Evolutionary conservation across 2,329 filamentous ascomycete genomes (phyloP).

Genomic region (Lasiodiplodia sp.): DNA sequence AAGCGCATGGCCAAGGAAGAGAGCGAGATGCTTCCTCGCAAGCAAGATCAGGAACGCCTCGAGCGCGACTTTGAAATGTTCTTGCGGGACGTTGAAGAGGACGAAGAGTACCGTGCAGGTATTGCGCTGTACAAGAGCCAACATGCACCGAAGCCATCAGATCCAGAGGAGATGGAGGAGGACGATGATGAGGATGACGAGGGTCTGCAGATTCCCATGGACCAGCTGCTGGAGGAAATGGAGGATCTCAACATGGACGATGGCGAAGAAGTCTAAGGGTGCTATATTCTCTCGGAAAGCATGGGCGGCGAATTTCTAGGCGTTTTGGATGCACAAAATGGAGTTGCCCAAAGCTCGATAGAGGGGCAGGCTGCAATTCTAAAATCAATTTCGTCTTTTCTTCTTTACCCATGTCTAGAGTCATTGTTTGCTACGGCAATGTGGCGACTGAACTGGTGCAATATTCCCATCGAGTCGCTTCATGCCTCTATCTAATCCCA

Average conservation of each 20-base stretch:
- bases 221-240: constrained; percentile 83
- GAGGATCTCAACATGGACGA: constrained; percentile 82
- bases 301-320: background rate
- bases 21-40: constrained; percentile 83
- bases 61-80: constrained; percentile 98
- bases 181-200: constrained; percentile 62
- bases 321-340: constrained; percentile 19
- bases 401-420: background rate
- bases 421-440: background rate
- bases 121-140: constrained; percentile 83
- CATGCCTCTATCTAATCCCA: too few species aligned
- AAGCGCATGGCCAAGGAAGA: constrained; percentile 93
- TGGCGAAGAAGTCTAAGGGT: constrained; percentile 31
- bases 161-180: constrained; percentile 72
- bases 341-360: constrained; percentile 17
- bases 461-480: too few species aligned
- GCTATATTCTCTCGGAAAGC: background rate
- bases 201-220: constrained; percentile 59
- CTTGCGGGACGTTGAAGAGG: constrained; percentile 94
- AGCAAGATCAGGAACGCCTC: constrained; percentile 85
- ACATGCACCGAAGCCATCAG: constrained; percentile 64
- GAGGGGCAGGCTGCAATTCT: background rate
- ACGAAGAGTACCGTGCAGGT: constrained; percentile 83
- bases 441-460: too few species aligned
- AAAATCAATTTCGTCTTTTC: constrained; percentile 4